Conservation (phyloP, 169 alveolate genomes). For the Cryptosporidium sp. region DNA sequence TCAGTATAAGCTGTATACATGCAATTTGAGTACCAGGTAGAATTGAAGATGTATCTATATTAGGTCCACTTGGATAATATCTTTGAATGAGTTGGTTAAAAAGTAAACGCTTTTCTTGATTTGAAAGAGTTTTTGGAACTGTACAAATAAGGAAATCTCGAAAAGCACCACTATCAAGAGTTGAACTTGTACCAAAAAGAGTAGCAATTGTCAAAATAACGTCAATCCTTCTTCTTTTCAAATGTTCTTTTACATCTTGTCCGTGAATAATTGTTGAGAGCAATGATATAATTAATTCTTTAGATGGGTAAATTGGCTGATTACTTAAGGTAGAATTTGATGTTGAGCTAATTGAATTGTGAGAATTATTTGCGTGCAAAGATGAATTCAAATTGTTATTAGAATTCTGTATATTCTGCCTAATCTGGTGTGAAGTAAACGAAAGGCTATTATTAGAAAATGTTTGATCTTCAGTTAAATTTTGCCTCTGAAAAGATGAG, state of each 20-base stretch:
- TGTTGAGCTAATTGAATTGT: not conserved
- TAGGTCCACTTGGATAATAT: slow-evolving; percentile 66
- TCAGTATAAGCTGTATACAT: slow-evolving; percentile 65
- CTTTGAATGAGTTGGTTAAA: slow-evolving; percentile 61
- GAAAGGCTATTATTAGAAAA: slow-evolving; percentile 13
- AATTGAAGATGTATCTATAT: slow-evolving; percentile 61
- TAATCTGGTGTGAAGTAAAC: not conserved
- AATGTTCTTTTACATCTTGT: slow-evolving; percentile 49
- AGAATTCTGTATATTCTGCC: not conserved
- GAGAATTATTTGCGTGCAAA: slow-evolving; percentile 2
- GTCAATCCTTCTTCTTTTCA: slow-evolving; percentile 67
- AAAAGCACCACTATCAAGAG: slow-evolving; percentile 57
- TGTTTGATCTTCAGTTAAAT: slow-evolving; percentile 8
- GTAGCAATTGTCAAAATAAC: slow-evolving; percentile 73
- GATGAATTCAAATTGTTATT: not conserved
- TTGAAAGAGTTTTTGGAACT: slow-evolving; percentile 61
- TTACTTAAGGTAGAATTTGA: not conserved
- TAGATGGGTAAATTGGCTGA: slow-evolving; percentile 60
- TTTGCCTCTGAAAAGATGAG: slow-evolving; percentile 22
- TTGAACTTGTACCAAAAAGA: slow-evolving; percentile 74
- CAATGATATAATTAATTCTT: slow-evolving; percentile 33
- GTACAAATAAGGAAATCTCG: slow-evolving; percentile 74
- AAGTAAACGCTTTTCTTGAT: slow-evolving; percentile 58
- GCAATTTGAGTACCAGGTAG: slow-evolving; percentile 74
- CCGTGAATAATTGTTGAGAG: slow-evolving; percentile 48